These are phyloP conservation scores for Neofusicoccum ribis DNA, from an alignment of 2,329 filamentous ascomycete species.

Conservation along the genomic window DNA sequence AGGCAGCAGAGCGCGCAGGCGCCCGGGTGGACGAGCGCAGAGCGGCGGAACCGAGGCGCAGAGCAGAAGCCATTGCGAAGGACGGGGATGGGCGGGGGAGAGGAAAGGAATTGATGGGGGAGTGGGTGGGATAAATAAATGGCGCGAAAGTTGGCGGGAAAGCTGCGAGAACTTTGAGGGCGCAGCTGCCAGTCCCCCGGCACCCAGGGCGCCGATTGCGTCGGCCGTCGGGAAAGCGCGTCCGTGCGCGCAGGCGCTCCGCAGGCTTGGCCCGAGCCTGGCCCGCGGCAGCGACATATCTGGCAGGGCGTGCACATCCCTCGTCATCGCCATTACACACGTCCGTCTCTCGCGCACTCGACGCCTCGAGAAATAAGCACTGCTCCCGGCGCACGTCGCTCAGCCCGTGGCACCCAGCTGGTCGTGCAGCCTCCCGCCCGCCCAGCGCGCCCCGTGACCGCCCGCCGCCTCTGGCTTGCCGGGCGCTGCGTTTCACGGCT, in stretches of 20 bases:
- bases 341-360: slow-evolving; percentile 3
- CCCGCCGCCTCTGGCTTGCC: slow-evolving; percentile 15
- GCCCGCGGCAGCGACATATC: background rate
- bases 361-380: slow-evolving; percentile 17
- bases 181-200: background rate
- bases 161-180: slow-evolving; percentile 21
- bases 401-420: slow-evolving; percentile 14
- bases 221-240: background rate
- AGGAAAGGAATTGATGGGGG: slow-evolving; percentile 38
- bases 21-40: slow-evolving; percentile 74
- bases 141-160: slow-evolving; percentile 21
- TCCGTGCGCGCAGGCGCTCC: background rate
- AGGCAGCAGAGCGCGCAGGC: slow-evolving; percentile 68
- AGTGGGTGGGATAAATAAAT: slow-evolving; percentile 29
- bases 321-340: slow-evolving; percentile 16
- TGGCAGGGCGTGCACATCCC: slow-evolving; percentile 3
- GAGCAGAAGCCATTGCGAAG: slow-evolving; percentile 73
- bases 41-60: slow-evolving; percentile 78
- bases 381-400: slow-evolving; percentile 2
- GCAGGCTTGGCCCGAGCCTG: background rate
- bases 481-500: slow-evolving; percentile 19
- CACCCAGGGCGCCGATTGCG: background rate
- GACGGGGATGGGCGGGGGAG: slow-evolving; percentile 33
- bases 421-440: slow-evolving; percentile 8
- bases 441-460: slow-evolving; percentile 13